Conservation (phyloP, 116 monocot species). For the Zostera marina region DNA sequence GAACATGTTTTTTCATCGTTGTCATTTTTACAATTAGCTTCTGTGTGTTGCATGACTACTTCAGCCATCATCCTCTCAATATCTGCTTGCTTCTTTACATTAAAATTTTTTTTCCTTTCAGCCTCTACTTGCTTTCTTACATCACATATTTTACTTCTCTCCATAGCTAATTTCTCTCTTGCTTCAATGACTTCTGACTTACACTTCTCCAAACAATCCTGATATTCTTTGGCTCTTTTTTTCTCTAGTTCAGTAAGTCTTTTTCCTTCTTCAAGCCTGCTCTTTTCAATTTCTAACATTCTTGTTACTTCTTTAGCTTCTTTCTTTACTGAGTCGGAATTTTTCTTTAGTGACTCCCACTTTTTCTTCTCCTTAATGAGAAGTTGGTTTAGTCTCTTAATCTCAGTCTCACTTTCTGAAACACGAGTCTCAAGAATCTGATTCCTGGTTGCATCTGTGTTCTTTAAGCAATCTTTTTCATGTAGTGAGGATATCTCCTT, state of each 20-base stretch:
- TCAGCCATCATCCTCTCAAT: conserved; percentile 19
- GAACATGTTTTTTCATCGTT: conserved; percentile 24
- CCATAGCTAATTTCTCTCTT: conserved; percentile 27
- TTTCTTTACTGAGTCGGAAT: conserved; percentile 14
- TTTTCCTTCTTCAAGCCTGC: conserved; percentile 27
- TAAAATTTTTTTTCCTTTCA: conserved; percentile 33
- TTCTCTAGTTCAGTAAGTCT: conserved; percentile 19
- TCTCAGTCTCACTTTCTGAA: conserved; percentile 32
- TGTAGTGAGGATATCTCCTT: conserved; percentile 28
- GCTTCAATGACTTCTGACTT: conserved; percentile 42
- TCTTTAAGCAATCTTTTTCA: conserved; percentile 14
- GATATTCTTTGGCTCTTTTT: conserved; percentile 30
- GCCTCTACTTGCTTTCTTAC: conserved; percentile 33
- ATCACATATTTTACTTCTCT: conserved; percentile 26
- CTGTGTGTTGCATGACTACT: conserved; percentile 27
- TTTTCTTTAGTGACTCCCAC: conserved; percentile 41
- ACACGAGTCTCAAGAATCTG: conserved; percentile 14
- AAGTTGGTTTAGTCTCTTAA: conserved; percentile 35
- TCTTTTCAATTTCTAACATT: conserved; percentile 35
- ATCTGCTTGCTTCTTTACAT: conserved; percentile 55
- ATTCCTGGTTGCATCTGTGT: conserved; percentile 9
- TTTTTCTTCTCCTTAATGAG: conserved; percentile 49
- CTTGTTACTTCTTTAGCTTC: conserved; percentile 19
- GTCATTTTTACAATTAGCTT: conserved; percentile 33
- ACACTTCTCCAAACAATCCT: conserved; percentile 28